These are phyloP conservation scores for Helichrysum umbraculigerum DNA, from an alignment of 129 eudicot species.

Conservation along the genomic window DNA sequence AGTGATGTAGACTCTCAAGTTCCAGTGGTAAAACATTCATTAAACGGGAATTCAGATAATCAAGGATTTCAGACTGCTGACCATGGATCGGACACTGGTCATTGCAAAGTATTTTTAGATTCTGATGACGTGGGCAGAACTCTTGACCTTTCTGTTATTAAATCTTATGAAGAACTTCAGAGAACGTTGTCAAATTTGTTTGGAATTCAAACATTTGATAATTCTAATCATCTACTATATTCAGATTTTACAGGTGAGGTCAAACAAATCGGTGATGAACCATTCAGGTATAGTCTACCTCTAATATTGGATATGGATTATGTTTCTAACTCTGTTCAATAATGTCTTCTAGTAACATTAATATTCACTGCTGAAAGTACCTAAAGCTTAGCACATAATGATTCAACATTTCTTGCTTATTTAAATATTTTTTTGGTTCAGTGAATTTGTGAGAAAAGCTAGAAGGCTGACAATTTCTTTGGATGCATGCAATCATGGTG, in stretches of 20 bases:
- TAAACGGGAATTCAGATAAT: conserved; percentile 18
- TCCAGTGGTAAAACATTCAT: conserved; percentile 16
- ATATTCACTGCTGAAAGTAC: not conserved
- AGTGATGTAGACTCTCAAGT: conserved; percentile 23
- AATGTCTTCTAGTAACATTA: not conserved
- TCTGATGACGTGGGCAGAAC: conserved; percentile 70
- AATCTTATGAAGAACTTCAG: conserved; percentile 61
- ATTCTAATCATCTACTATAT: conserved; percentile 46
- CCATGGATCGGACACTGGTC: conserved; percentile 52
- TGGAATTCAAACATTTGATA: conserved; percentile 50
- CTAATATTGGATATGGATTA: not conserved
- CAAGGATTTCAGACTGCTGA: conserved; percentile 29
- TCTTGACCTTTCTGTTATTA: conserved; percentile 64
- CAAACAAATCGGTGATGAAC: conserved; percentile 68
- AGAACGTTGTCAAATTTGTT: conserved; percentile 58
- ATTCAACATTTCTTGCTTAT: not conserved
- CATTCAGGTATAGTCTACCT: conserved; percentile 51
- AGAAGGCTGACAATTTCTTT: conserved; percentile 55
- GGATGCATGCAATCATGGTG: conserved; percentile 42
- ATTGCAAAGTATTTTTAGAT: conserved; percentile 75
- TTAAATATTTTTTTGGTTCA: conserved; percentile 31
- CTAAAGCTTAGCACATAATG: not conserved
- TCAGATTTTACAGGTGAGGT: conserved; percentile 58
- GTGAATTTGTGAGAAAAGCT: conserved; percentile 58
- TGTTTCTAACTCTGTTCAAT: not conserved